These are phyloP conservation scores for Mortierella sp. DNA, from an alignment of 371 early-diverging fungal species.

Conservation along the genomic window DNA sequence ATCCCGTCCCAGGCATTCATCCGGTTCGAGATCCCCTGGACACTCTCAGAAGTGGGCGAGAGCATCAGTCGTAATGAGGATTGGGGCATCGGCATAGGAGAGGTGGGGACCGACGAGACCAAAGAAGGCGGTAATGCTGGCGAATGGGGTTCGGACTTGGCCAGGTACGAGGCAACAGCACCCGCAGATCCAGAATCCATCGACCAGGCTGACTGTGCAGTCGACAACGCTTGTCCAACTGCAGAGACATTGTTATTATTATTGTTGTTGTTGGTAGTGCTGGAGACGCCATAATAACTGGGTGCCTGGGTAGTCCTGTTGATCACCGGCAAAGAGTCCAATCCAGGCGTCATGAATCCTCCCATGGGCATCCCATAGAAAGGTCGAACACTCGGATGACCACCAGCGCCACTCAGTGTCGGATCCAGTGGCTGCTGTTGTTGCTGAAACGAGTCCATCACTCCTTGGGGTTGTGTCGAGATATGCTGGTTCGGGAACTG, in stretches of 20 bases:
- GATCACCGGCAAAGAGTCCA: conserved; percentile 36
- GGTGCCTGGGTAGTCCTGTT: conserved; percentile 2
- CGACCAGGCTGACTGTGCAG: conserved; percentile 19
- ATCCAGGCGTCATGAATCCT: conserved; percentile 46
- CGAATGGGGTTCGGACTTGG: conserved; percentile 21
- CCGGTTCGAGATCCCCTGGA: conserved; percentile 34
- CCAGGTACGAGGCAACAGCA: background rate
- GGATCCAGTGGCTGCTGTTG: conserved; percentile 21
- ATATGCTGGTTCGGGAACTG: conserved; percentile 35
- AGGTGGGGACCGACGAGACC: conserved; percentile 32
- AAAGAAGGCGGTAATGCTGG: conserved; percentile 21
- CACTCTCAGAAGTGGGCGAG: conserved; percentile 35
- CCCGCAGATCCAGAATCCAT: conserved; percentile 2
- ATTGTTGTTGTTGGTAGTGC: background rate
- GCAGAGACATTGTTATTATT: background rate
- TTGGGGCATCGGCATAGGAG: conserved; percentile 29
- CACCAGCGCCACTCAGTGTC: background rate
- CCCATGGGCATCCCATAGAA: conserved; percentile 56
- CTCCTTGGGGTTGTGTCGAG: conserved; percentile 17
- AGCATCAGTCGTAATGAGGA: conserved; percentile 36
- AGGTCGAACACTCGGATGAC: conserved; percentile 25
- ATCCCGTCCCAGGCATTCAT: conserved; percentile 47
- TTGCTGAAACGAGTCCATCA: conserved; percentile 28
- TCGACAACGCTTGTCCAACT: background rate
- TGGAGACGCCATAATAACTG: background rate